Evolutionary conservation across 2,329 filamentous ascomycete genomes (phyloP).

Genomic region (Chrysoporthe cubensis): DNA sequence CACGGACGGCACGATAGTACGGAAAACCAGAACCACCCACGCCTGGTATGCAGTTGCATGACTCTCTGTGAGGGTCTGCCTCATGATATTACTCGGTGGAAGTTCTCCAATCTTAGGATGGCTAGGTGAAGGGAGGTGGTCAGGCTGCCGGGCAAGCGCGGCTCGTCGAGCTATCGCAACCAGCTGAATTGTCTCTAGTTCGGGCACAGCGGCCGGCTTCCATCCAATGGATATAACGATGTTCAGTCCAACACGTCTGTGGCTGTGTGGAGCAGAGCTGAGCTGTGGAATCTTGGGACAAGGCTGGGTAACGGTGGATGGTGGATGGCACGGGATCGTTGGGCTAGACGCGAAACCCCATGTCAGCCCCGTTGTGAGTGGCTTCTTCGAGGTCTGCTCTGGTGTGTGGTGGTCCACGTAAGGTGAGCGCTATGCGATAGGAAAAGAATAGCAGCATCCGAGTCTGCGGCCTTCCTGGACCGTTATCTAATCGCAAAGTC

Average conservation of each 20-base stretch:
- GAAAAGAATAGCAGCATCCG: neutral
- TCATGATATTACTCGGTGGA: neutral
- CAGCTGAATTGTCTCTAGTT: neutral
- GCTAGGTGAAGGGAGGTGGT: neutral
- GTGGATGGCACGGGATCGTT: neutral
- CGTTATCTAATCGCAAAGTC: neutral
- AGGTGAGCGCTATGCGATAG: slow-evolving; percentile 4
- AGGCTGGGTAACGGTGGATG: neutral
- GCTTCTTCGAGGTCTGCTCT: too few relatives aligned
- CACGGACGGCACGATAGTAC: neutral
- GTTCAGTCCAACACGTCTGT: neutral
- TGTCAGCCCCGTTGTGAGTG: too few relatives aligned
- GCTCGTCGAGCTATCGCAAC: neutral
- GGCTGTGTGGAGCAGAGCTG: slow-evolving; percentile 12
- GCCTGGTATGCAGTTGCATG: neutral
- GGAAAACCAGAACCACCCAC: neutral
- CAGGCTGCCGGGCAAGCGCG: neutral
- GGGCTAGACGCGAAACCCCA: neutral
- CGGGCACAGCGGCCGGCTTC: neutral
- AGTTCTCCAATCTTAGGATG: neutral
- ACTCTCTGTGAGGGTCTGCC: neutral
- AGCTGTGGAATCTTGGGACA: neutral
- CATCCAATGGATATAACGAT: neutral
- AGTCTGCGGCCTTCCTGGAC: neutral
- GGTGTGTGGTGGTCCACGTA: neutral